Percentiles rank a stretch among this genome's conserved stretches.
Conservation (phyloP, 495 filamentous ascomycete species). For the Lophiostoma macrostomum region DNA sequence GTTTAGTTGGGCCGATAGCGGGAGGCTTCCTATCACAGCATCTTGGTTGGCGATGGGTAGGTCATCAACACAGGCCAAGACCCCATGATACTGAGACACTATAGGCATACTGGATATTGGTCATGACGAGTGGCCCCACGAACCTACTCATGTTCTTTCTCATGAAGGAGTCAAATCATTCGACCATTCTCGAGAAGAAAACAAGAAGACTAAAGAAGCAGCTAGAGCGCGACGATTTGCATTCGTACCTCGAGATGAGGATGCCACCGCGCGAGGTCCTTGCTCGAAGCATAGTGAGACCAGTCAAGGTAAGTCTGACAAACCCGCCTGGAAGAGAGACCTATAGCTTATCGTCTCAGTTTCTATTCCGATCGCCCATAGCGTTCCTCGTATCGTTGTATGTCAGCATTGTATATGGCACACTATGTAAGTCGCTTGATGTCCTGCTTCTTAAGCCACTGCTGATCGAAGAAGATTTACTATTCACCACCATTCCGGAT, state of each 20-base stretch:
- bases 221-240: conserved; percentile 16
- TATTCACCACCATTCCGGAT: conserved; percentile 25
- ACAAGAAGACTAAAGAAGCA: conserved; percentile 22
- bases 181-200: conserved; percentile 24
- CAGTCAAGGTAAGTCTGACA: conserved; percentile 14
- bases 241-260: conserved; percentile 22
- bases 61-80: background rate
- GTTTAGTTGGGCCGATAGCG: conserved; percentile 24
- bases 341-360: conserved; percentile 1
- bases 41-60: conserved; percentile 27
- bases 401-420: conserved; percentile 25
- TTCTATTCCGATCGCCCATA: conserved; percentile 24
- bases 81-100: background rate
- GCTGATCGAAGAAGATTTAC: conserved; percentile 12
- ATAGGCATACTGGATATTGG: conserved; percentile 18
- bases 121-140: conserved; percentile 17
- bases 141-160: conserved; percentile 22
- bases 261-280: conserved; percentile 16
- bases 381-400: conserved; percentile 22
- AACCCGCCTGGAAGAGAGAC: background rate
- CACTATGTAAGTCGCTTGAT: conserved; percentile 7
- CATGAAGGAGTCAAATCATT: conserved; percentile 26
- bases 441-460: background rate
- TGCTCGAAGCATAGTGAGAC: conserved; percentile 20
- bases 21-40: conserved; percentile 28